phyloP scores from a whole-genome alignment of 1,284 basidiomycete genomes.

The Stereum hirsutum region DNA sequence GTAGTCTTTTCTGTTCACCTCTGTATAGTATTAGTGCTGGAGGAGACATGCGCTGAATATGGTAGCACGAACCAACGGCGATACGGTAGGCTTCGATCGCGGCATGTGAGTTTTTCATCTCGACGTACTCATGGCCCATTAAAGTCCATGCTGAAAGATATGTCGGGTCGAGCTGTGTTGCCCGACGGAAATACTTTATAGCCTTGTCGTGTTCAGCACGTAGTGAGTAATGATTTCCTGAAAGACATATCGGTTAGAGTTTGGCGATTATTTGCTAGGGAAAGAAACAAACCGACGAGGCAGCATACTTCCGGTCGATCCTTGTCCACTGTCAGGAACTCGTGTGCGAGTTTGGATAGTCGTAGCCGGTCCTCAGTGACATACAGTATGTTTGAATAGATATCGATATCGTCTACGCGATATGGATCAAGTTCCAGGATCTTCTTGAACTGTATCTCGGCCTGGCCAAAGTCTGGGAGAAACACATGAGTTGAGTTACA shows the following conservation, averaged over 20 bases:
- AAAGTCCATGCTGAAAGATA: slow-evolving; percentile 98
- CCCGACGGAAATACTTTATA: slow-evolving; percentile 90
- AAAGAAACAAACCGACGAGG: slow-evolving; percentile 65
- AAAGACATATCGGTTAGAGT: slow-evolving; percentile 1
- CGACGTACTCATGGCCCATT: slow-evolving; percentile 98
- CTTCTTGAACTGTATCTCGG: slow-evolving; percentile 77
- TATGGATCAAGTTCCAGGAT: slow-evolving; percentile 80
- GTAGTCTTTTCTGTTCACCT: slow-evolving; percentile 95
- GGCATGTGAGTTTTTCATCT: slow-evolving; percentile 98
- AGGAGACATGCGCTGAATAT: neutral
- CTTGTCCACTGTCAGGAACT: slow-evolving; percentile 81
- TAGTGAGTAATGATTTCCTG: slow-evolving; percentile 95
- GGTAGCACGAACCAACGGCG: slow-evolving; percentile 68
- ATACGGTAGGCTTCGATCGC: slow-evolving; percentile 96
- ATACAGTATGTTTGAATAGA: slow-evolving; percentile 96
- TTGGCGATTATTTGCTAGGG: neutral
- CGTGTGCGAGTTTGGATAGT: slow-evolving; percentile 87
- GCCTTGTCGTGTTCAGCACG: slow-evolving; percentile 93
- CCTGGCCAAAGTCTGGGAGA: slow-evolving; percentile 70
- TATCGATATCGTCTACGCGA: slow-evolving; percentile 91
- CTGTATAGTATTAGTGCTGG: slow-evolving; percentile 25
- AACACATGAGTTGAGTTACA: neutral
- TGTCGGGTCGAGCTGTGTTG: slow-evolving; percentile 88
- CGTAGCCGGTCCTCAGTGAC: slow-evolving; percentile 87
- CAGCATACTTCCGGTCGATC: slow-evolving; percentile 94